Base-by-base conservation (phyloP, 768 basidiomycete species). In the Dentipellis fragilis region DNA sequence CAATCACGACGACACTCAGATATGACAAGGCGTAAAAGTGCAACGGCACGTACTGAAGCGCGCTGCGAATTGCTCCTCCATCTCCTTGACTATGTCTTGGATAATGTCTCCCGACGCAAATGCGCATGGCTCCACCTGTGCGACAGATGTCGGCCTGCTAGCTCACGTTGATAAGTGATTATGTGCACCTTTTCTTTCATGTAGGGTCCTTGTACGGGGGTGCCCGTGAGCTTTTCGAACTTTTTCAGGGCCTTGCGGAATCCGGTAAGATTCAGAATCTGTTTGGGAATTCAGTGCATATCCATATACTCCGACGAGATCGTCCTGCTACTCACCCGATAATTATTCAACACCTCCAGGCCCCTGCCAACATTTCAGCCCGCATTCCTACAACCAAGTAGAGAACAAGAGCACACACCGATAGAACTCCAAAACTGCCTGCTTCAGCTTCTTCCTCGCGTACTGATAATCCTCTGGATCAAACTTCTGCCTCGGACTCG, bases 181-280 rank as follows among this genome's bases (percentile, higher is more conserved):
- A 12, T 29, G 37, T 52, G 17, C n/a, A 87, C 89, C 70, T 83
- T 86, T 65, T 93, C 89, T 38, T 75, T 71, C 75, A 87, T 93
- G 66, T 94, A 97, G 40, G 84, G 76, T 22, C 84, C 75, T 65
- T 88, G 81, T 19, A 81, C 84, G 11, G 79, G 75, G 36, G 89
- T 81, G 67, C 77, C 82, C 12, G 91, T 86, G 4, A 78, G 70
- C 66, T 90, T 93, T 64, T 87, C 87, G 59, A 89, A 93, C 67
- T 92, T 93, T 70, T 87, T 92, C 55, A 93, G 66, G 0, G 84
- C 84, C 66, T 93, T 93, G 23, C 88, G 76, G 67, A 96, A 93
- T 1, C 95, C 96, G 1, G 90, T 89, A 10, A 93, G 68, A 67
- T 99, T 98, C 40, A 97, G 69, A 47, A 87, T 81, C 85, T 91